These are phyloP conservation scores for Cladobotryum protrusum DNA, from an alignment of 2,329 filamentous ascomycete genomes.

Conservation along the genomic window DNA sequence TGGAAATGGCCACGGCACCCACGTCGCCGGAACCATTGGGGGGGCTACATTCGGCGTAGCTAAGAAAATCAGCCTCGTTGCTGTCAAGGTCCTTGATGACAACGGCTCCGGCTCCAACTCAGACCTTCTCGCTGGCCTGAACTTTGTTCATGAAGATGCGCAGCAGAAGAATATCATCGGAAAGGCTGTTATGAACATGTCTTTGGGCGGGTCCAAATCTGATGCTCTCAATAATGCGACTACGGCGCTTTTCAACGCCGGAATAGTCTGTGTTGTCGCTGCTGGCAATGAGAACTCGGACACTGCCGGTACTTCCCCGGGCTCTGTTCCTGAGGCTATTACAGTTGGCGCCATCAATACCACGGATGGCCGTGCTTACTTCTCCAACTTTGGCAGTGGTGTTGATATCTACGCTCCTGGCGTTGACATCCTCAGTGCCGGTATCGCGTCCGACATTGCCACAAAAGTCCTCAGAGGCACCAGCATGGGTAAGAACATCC, in stretches of 20 bases:
- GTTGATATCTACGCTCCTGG: slow-evolving; percentile 54
- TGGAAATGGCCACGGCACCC: slow-evolving; percentile 57
- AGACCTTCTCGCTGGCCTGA: slow-evolving; percentile 51
- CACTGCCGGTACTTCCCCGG: slow-evolving; percentile 46
- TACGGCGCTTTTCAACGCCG: slow-evolving; percentile 40
- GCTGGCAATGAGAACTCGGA: slow-evolving; percentile 54
- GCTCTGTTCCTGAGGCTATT: slow-evolving; percentile 49
- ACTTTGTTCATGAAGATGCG: slow-evolving; percentile 47
- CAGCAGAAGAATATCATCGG: slow-evolving; percentile 34
- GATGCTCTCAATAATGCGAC: slow-evolving; percentile 50
- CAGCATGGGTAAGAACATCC: slow-evolving; percentile 43
- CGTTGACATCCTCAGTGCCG: slow-evolving; percentile 46
- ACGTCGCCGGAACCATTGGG: slow-evolving; percentile 57
- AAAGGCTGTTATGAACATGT: slow-evolving; percentile 59
- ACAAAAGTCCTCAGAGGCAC: slow-evolving; percentile 46
- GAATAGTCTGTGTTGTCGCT: slow-evolving; percentile 53
- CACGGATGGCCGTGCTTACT: slow-evolving; percentile 43
- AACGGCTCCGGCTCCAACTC: slow-evolving; percentile 31
- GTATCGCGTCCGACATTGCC: slow-evolving; percentile 43
- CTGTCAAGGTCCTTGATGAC: slow-evolving; percentile 56
- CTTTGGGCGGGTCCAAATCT: slow-evolving; percentile 47
- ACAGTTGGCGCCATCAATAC: slow-evolving; percentile 55
- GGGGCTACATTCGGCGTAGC: slow-evolving; percentile 57
- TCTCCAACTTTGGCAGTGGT: slow-evolving; percentile 51
- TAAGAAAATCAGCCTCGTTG: slow-evolving; percentile 49